Percentiles rank a stretch among this genome's conserved stretches.
phyloP scores from a whole-genome alignment of 306 rosid genomes.

The Medicago ruthenica region DNA sequence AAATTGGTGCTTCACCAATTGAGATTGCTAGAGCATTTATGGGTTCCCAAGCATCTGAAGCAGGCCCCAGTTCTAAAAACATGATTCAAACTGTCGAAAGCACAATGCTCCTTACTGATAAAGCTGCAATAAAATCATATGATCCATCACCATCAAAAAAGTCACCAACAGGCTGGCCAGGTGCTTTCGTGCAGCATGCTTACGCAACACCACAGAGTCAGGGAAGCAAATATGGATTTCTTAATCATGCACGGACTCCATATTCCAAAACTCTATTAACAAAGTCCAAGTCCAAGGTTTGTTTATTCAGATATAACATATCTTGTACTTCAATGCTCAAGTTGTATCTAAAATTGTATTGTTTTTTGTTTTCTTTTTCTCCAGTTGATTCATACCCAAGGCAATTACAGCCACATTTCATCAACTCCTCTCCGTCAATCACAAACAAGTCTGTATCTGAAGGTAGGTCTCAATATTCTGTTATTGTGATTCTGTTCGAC shows the following conservation, averaged over 20 bases:
- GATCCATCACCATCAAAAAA: slow-evolving; percentile 59
- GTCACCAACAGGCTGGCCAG: slow-evolving; percentile 84
- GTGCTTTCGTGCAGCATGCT: slow-evolving; percentile 68
- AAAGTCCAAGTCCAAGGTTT: slow-evolving; percentile 78
- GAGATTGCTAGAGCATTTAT: slow-evolving; percentile 93
- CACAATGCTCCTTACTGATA: slow-evolving; percentile 45
- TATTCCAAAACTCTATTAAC: slow-evolving; percentile 84
- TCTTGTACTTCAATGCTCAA: slow-evolving; percentile 35
- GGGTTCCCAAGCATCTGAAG: slow-evolving; percentile 68
- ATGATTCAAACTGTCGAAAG: slow-evolving; percentile 50
- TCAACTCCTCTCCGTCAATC: slow-evolving; percentile 57
- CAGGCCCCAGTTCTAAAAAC: slow-evolving; percentile 55
- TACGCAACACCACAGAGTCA: slow-evolving; percentile 74
- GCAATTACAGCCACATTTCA: slow-evolving; percentile 47
- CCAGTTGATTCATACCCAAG: slow-evolving; percentile 60
- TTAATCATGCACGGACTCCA: slow-evolving; percentile 79
- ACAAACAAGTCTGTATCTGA: slow-evolving; percentile 53
- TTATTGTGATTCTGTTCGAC: slow-evolving; percentile 28
- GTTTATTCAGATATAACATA: slow-evolving; percentile 28
- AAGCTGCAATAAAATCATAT: slow-evolving; percentile 55
- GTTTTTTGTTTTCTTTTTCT: slow-evolving; percentile 25
- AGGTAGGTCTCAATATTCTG: slow-evolving; percentile 54
- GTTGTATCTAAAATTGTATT: slow-evolving; percentile 4
- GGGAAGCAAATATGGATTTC: slow-evolving; percentile 68
- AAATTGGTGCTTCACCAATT: slow-evolving; percentile 76